Evolutionary conservation across 805 yeast species (phyloP), one percentile per base, ranked within the genome.

Genomic region (Cyberlindnera suaveolens): DNA sequence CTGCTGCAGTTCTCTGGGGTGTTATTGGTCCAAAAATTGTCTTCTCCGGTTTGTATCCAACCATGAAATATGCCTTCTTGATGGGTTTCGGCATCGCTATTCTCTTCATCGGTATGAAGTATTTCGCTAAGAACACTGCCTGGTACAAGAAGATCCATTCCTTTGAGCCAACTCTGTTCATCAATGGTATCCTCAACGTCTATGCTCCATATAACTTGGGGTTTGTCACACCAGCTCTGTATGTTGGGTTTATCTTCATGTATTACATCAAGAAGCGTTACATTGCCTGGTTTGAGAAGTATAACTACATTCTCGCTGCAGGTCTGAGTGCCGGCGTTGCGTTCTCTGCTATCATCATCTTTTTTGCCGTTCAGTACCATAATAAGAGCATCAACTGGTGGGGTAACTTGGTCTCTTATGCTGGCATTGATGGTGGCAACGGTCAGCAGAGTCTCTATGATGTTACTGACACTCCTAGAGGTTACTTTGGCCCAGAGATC

Each of bases 301-400:
- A 70, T 57, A 68, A 62, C 54, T 73, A 68, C 48, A 70, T 81
- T 18, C 60, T 82, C 40, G 67, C 80, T 19, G 73, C 82, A 40
- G 83, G 77, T 1, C 62, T 80, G 23, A 62, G 72, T 8, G 77
- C 84, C 1, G 86, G 85, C n/a, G 74, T 78, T 16, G 85, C 85
- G 2, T 70, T 80, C 48, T 66, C 80, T 45, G 61, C 81, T 5
- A 46, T 63, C 14, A 52, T 60, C 43, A 73, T 80, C 32, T 82
- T 82, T 62, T 77, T 78, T 53, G 62, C 74, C 1, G 70, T 71
- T 4, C 64, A 66, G 45, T 77, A 69, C 52, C 68, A 74, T 38
- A 63, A 66, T 3, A 65, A 62, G 23, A 47, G 56, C 4, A 41
- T 80, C 13, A 47, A 61, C 34, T 82, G 88, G 88, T 82, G 88